Conservation (phyloP, 495 filamentous ascomycete species). For the Acidiella bohemica region DNA sequence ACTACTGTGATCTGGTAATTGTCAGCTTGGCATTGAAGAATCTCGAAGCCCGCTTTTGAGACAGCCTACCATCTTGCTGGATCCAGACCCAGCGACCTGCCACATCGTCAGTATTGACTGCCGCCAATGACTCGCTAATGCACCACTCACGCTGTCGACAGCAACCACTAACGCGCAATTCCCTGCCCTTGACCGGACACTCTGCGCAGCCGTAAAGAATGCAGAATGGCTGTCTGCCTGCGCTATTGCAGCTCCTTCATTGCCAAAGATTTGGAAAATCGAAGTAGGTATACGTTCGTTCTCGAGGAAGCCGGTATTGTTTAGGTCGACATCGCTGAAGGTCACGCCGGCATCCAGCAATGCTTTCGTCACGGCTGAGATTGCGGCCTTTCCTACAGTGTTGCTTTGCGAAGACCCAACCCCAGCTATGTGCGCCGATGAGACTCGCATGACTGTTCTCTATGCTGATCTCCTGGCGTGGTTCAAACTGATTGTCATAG, state of each 20-base stretch:
- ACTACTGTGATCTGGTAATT: constrained; percentile 2
- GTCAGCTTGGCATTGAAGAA: constrained; percentile 2
- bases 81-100: not conserved
- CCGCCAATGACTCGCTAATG: not conserved
- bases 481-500: too few relatives aligned
- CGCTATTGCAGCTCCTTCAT: constrained; percentile 2
- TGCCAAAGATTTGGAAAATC: constrained; percentile 1
- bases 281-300: not conserved
- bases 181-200: constrained; percentile 1
- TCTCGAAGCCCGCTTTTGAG: too few relatives aligned
- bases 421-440: constrained; percentile 9
- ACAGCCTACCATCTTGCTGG: too few relatives aligned
- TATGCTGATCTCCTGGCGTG: too few relatives aligned
- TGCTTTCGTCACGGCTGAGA: constrained; percentile 12
- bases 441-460: not conserved
- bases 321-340: constrained; percentile 7
- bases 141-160: constrained; percentile 4
- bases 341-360: constrained; percentile 13
- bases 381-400: too few relatives aligned
- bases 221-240: constrained; percentile 9
- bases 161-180: constrained; percentile 9
- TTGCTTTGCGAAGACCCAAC: constrained; percentile 4
- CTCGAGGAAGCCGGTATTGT: constrained; percentile 1
- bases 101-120: not conserved
- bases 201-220: constrained; percentile 1